These are phyloP conservation scores for Fusarium abutilonis DNA, from an alignment of 2,329 filamentous ascomycete species.

Conservation along the genomic window DNA sequence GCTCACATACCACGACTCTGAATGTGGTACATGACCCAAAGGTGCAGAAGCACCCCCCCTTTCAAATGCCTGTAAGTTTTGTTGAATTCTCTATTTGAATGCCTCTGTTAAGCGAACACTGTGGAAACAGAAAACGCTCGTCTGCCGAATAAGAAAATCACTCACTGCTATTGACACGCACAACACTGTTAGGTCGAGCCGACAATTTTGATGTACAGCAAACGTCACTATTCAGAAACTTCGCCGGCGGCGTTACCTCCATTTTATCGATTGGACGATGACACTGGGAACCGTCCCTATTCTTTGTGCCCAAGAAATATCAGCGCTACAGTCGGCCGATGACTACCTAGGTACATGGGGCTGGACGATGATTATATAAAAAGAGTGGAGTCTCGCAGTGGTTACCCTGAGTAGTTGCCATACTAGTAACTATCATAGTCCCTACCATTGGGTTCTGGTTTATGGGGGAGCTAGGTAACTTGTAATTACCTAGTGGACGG, in stretches of 20 bases:
- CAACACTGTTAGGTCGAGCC: slow-evolving; percentile 27
- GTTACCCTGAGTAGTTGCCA: slow-evolving; percentile 60
- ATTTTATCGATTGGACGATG: slow-evolving; percentile 15
- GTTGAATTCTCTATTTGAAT: fast-evolving
- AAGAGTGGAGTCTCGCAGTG: slow-evolving; percentile 60
- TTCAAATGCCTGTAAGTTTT: slow-evolving; percentile 55
- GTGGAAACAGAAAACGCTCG: slow-evolving; percentile 47
- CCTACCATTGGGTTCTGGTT: slow-evolving; percentile 54
- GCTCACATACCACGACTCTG: slow-evolving; percentile 50
- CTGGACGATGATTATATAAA: slow-evolving; percentile 50
- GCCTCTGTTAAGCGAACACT: slow-evolving; percentile 50
- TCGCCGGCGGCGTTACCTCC: slow-evolving; percentile 1
- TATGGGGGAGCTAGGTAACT: slow-evolving; percentile 55
- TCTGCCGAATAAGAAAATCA: slow-evolving; percentile 43
- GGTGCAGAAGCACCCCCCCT: slow-evolving; percentile 47
- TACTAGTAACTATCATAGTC: slow-evolving; percentile 57
- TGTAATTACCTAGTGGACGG: slow-evolving; percentile 46
- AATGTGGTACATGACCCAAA: slow-evolving; percentile 50
- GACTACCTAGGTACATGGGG: slow-evolving; percentile 40
- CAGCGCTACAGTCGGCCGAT: slow-evolving; percentile 13
- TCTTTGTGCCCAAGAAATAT: slow-evolving; percentile 2
- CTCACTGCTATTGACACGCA: slow-evolving; percentile 31
- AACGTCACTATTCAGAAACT: slow-evolving; percentile 14
- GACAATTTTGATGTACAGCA: slow-evolving; percentile 8
- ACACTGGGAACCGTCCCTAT: slow-evolving; percentile 7